phyloP scores from a whole-genome alignment of 139 green algal species.

The Chlorella sp. region DNA sequence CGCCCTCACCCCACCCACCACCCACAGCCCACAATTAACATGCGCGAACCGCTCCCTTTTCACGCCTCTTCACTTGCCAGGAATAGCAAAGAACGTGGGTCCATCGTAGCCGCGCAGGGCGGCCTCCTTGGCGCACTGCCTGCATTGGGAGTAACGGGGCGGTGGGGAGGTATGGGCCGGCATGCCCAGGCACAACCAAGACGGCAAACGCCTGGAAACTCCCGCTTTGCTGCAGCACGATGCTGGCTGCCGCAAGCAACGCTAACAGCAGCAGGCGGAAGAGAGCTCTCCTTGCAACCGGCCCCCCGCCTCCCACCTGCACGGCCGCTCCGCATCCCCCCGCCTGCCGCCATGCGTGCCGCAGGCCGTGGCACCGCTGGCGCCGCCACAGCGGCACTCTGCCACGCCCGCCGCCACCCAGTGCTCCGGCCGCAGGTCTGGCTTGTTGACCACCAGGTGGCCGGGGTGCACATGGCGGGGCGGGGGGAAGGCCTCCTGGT shows the following conservation, averaged over 20 bases:
- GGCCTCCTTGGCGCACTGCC: conserved; percentile 40
- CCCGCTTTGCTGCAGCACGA: too few relatives aligned
- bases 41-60: too few relatives aligned
- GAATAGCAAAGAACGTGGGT: conserved; percentile 84
- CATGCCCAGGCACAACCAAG: too few relatives aligned
- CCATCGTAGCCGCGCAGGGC: conserved; percentile 71
- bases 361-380: conserved; percentile 3
- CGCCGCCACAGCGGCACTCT: conserved; percentile 18
- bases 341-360: background rate
- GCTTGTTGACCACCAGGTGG: conserved; percentile 85
- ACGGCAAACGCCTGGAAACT: too few relatives aligned
- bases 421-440: conserved; percentile 30
- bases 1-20: too few relatives aligned
- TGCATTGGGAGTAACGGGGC: too few relatives aligned
- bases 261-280: too few relatives aligned
- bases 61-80: too few relatives aligned
- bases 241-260: too few relatives aligned
- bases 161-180: too few relatives aligned
- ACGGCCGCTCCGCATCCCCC: background rate
- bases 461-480: conserved; percentile 79
- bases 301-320: background rate
- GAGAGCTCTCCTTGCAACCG: too few relatives aligned
- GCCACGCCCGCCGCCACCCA: conserved; percentile 15
- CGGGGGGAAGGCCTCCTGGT: conserved; percentile 83
- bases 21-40: too few relatives aligned